A percentile compares a stretch with the other conserved stretches of the same genome.
Conservation (phyloP, 176 grass and related monocot genomes). For the Triticum turgidum region DNA sequence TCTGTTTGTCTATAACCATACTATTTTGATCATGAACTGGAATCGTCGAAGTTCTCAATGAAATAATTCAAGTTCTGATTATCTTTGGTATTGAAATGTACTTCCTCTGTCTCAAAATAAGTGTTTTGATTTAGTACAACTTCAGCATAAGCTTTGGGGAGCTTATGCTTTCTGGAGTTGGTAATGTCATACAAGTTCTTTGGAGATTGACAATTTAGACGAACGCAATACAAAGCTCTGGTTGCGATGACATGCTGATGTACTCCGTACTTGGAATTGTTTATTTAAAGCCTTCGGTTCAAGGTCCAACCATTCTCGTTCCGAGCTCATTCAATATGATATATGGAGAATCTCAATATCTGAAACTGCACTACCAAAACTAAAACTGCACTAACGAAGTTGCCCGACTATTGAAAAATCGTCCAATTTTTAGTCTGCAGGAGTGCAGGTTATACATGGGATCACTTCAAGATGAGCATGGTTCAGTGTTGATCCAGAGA, state of each 20-base stretch:
- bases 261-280: neutral
- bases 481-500: neutral
- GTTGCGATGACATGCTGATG: neutral
- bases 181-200: neutral
- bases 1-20: slow-evolving; percentile 6
- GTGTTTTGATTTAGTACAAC: no score
- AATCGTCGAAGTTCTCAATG: slow-evolving; percentile 11
- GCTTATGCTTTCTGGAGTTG: neutral
- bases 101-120: neutral
- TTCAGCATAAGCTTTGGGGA: neutral
- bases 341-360: neutral
- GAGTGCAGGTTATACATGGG: neutral
- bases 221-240: neutral
- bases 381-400: neutral
- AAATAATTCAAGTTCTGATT: neutral
- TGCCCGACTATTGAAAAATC: neutral
- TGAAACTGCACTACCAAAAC: neutral
- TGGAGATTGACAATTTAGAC: no score
- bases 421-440: neutral
- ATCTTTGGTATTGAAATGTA: neutral
- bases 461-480: neutral
- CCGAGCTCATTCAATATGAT: neutral
- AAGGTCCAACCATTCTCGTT: neutral
- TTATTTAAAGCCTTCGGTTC: neutral
- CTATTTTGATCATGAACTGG: slow-evolving; percentile 28